These are phyloP conservation scores for Globisporangium orthogonon DNA, from an alignment of 352 stramenopile genomes.

Conservation along the genomic window DNA sequence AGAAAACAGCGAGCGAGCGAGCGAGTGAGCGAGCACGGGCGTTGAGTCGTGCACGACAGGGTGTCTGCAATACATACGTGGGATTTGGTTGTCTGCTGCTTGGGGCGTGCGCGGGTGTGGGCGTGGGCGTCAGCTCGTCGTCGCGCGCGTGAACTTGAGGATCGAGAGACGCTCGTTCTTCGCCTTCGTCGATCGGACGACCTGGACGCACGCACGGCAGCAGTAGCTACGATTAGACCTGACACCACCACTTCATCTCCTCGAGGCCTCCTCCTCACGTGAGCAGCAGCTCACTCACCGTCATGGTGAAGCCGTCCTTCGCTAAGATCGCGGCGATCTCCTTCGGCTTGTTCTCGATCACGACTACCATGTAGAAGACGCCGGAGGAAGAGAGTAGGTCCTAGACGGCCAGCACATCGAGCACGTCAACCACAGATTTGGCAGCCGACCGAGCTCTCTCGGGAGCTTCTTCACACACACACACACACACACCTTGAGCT, in stretches of 20 bases:
- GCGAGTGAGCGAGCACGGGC: conserved; percentile 1
- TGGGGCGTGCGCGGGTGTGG: no score
- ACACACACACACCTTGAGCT: conserved; percentile 55
- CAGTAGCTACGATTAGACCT: background rate
- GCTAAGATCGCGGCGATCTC: conserved; percentile 85
- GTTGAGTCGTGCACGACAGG: conserved; percentile 2
- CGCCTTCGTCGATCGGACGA: conserved; percentile 60
- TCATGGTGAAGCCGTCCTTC: conserved; percentile 61
- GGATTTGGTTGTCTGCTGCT: background rate
- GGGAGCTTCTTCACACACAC: background rate
- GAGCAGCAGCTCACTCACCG: conserved; percentile 24
- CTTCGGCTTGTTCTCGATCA: conserved; percentile 95
- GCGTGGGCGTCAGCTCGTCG: background rate
- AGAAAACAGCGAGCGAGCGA: background rate
- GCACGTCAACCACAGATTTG: background rate
- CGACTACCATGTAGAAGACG: conserved; percentile 96
- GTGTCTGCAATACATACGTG: conserved; percentile 6
- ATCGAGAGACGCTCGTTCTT: conserved; percentile 73
- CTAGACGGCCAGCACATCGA: conserved; percentile 11
- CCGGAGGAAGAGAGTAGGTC: conserved; percentile 71
- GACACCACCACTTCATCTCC: background rate
- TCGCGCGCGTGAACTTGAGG: conserved; percentile 41
- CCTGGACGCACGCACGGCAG: conserved; percentile 17
- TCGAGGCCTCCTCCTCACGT: background rate
- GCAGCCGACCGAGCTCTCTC: background rate